Percentiles rank a stretch among this genome's conserved stretches.
phyloP scores from a whole-genome alignment of 345 rosid genomes.

The Psidium guajava region DNA sequence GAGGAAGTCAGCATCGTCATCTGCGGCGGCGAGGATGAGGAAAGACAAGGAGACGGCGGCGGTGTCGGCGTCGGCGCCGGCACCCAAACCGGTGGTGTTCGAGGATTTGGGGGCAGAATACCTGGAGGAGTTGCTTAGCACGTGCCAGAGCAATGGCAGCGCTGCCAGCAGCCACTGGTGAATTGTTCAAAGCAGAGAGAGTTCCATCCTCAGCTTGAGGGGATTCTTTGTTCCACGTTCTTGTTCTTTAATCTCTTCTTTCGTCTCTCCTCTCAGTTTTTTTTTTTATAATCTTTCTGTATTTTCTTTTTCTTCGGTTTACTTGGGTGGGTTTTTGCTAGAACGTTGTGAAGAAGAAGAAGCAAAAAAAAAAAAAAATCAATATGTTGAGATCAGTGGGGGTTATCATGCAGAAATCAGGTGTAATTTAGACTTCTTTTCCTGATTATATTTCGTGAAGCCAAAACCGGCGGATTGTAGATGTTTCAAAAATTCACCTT shows the following conservation, averaged over 20 bases:
- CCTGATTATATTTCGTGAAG: neutral
- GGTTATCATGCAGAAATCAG: neutral
- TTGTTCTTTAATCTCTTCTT: neutral
- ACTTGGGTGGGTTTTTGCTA: neutral
- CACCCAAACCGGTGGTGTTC: conserved; percentile 18
- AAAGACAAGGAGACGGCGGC: neutral
- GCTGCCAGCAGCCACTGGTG: conserved; percentile 4
- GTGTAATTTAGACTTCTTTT: neutral
- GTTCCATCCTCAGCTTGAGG: neutral
- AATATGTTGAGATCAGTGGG: neutral
- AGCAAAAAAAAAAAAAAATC: neutral
- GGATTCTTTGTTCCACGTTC: neutral
- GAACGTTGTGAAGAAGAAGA: neutral
- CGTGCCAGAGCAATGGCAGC: conserved; percentile 7
- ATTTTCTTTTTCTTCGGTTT: neutral
- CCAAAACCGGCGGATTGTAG: neutral
- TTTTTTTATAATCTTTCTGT: neutral
- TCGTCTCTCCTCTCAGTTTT: neutral
- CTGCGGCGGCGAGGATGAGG: neutral
- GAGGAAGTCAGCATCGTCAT: conserved; percentile 10
- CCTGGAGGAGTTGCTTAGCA: conserved; percentile 23
- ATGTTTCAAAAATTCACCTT: neutral
- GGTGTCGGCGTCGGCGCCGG: neutral
- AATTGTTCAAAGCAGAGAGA: neutral
- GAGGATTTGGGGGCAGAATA: conserved; percentile 33